Evolutionary conservation across 495 filamentous ascomycete species (phyloP).

Genomic region (Tuber melanosporum): DNA sequence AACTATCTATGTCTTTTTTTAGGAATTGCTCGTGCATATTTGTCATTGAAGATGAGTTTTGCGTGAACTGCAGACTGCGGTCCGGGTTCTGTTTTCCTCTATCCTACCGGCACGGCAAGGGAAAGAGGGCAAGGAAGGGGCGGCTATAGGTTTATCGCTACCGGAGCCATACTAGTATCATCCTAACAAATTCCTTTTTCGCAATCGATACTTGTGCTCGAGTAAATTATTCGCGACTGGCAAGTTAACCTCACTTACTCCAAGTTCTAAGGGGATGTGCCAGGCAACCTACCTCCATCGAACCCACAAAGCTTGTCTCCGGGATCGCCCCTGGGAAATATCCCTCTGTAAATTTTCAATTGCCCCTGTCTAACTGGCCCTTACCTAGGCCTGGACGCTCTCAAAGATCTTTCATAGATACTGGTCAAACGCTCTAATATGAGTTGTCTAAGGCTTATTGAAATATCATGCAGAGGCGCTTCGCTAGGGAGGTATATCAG

Average conservation of each 20-base stretch:
- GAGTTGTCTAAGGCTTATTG: background rate
- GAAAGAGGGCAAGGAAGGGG: too few species aligned
- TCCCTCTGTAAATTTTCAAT: background rate
- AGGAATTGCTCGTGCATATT: too few species aligned
- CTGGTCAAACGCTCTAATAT: background rate
- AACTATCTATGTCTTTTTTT: too few species aligned
- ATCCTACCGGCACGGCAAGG: too few species aligned
- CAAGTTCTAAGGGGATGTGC: background rate
- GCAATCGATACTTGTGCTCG: background rate
- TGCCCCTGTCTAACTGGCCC: background rate
- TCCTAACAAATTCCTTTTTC: background rate
- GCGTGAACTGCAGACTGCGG: too few species aligned
- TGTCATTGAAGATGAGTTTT: too few species aligned
- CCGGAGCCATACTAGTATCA: background rate
- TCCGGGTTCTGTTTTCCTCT: too few species aligned
- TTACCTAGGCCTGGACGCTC: background rate
- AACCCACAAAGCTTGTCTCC: background rate
- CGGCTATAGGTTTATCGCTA: background rate
- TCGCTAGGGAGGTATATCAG: background rate
- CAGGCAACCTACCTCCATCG: background rate
- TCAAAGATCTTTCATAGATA: background rate
- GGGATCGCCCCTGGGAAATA: background rate
- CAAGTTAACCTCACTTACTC: background rate
- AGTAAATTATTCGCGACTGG: background rate
- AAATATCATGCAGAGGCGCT: background rate